Evolutionary conservation across 1,139 yeast species (phyloP), one percentile per base, ranked within the genome.

Genomic region (Kodamaea ohmeri): DNA sequence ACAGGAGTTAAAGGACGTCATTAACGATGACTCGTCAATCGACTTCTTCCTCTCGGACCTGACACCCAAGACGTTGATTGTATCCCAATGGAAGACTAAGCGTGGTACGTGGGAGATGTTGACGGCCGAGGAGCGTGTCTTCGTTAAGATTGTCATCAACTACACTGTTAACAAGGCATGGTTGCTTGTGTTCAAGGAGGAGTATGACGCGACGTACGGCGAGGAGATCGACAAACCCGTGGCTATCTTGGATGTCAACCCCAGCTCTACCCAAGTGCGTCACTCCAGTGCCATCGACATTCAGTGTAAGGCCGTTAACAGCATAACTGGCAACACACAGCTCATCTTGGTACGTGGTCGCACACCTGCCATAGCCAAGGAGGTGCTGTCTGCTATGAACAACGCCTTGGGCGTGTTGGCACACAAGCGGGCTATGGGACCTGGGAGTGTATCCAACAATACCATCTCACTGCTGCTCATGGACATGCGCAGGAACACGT

Each of bases 91-190:
- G 76, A 69, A 66, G 44, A 55, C 58, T 17, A 61, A 61, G 37
- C 63, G 60, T 36, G 76, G 74, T 0, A 70, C 67, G 45, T 71
- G 75, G 75, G 74, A 70, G 49, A 61, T 69, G 70, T 42, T 70
- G 26, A 69, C 75, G 0, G 51, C 60, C 6, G 60, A 56, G 39
- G 71, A 66, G 36, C 59, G 50, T 15, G 44, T 70, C 1, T 71
- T 68, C 39, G 43, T 66, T 24, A 70, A 69, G 45, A 58, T 69
- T 15, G 73, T 59, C 3, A 62, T 63, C 12, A 67, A 69, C 46
- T 61, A 67, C 41, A 60, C 58, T 6, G 38, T 54, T 35, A 51
- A 54, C 34, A 56, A 58, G 43, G 50, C 65, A 34, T 71, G 76
- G 76, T 48, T 70, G 41, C 55, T 70, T 38, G 53, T 67, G 3